Conservation (phyloP, 2,329 filamentous ascomycete genomes). For the Hymenoscyphus infarciens region DNA sequence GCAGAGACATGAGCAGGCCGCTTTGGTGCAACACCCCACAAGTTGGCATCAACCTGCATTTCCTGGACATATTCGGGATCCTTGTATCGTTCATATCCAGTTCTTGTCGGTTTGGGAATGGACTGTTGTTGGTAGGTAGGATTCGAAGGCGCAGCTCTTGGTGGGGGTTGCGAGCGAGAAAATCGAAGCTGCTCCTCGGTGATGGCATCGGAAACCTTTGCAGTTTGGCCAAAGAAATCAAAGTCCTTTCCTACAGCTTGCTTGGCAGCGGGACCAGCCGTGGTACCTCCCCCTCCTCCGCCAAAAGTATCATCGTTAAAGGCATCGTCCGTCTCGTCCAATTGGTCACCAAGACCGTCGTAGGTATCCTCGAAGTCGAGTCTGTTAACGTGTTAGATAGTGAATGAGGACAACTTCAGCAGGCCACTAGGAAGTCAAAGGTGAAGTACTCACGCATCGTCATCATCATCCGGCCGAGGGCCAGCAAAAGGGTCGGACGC, state of each 20-base stretch:
- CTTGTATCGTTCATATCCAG: slow-evolving; percentile 89
- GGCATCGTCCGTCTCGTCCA: slow-evolving; percentile 87
- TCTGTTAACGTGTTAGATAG: slow-evolving; percentile 38
- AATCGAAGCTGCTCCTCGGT: slow-evolving; percentile 88
- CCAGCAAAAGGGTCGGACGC: slow-evolving; percentile 83
- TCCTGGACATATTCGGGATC: slow-evolving; percentile 82
- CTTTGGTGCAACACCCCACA: slow-evolving; percentile 80
- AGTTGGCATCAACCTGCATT: slow-evolving; percentile 85
- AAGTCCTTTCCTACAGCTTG: slow-evolving; percentile 81
- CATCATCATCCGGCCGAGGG: slow-evolving; percentile 59
- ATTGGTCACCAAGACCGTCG: slow-evolving; percentile 85
- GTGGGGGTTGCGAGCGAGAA: slow-evolving; percentile 65
- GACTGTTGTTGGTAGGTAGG: slow-evolving; percentile 38
- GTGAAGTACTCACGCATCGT: slow-evolving; percentile 38
- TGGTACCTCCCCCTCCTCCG: slow-evolving; percentile 37
- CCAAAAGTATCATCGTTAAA: slow-evolving; percentile 98
- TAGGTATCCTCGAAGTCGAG: slow-evolving; percentile 97
- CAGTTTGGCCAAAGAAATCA: slow-evolving; percentile 93
- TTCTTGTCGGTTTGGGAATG: slow-evolving; percentile 61
- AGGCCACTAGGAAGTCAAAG: not conserved
- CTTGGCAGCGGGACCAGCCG: slow-evolving; percentile 39
- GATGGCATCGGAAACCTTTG: slow-evolving; percentile 78
- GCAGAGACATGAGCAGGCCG: slow-evolving; percentile 38
- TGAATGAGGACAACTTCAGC: not conserved
- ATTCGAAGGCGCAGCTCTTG: slow-evolving; percentile 43